These are phyloP conservation scores for Barnettozyma salicaria DNA, from an alignment of 805 yeast species.

Conservation along the genomic window DNA sequence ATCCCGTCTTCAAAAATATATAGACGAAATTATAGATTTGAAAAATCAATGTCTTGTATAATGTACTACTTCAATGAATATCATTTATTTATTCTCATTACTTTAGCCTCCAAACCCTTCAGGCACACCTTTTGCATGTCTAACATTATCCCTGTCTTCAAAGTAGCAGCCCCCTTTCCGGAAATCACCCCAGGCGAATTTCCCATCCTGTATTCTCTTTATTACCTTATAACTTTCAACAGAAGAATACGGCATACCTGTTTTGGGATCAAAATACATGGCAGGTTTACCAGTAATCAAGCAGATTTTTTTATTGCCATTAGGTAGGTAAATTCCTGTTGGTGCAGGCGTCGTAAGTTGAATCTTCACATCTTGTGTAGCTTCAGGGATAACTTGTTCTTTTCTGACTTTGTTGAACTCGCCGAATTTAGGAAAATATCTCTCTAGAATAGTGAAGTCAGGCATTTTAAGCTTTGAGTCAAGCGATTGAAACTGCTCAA, in stretches of 20 bases:
- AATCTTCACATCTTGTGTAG: conserved; percentile 41
- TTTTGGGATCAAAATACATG: conserved; percentile 78
- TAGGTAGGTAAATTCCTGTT: conserved; percentile 64
- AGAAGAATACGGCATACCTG: conserved; percentile 80
- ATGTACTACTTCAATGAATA: conserved; percentile 1
- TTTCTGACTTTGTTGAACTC: conserved; percentile 39
- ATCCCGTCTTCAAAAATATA: no score
- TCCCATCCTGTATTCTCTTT: conserved; percentile 51
- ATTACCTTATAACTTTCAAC: conserved; percentile 74
- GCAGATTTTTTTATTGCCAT: conserved; percentile 62
- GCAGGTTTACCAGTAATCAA: conserved; percentile 74
- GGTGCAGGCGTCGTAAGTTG: conserved; percentile 66
- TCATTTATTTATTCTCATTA: no score
- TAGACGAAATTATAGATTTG: no score
- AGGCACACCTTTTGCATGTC: conserved; percentile 83
- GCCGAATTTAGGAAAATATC: conserved; percentile 51
- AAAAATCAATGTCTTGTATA: not conserved
- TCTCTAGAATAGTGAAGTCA: conserved; percentile 28
- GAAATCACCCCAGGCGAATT: conserved; percentile 45
- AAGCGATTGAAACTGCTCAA: conserved; percentile 13
- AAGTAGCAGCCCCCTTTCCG: conserved; percentile 45
- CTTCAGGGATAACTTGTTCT: conserved; percentile 38
- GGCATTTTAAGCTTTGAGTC: conserved; percentile 39
- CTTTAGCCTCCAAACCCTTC: conserved; percentile 58
- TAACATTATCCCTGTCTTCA: conserved; percentile 32